phyloP scores from a whole-genome alignment of 257 asterid species.

The Solanum sejunctum region DNA sequence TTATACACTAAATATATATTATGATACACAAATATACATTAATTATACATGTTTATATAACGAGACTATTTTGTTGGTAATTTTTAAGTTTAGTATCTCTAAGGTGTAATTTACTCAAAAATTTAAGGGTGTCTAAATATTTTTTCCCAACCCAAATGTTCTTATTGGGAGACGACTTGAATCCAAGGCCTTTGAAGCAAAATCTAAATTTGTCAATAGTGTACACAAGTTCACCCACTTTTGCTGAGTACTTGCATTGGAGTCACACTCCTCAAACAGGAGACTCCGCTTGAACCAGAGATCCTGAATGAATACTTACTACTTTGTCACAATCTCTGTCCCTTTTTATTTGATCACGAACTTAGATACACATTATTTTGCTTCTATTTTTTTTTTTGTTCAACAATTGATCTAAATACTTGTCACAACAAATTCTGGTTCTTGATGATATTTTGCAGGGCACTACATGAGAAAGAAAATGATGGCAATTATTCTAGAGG shows the following conservation, averaged over 20 bases:
- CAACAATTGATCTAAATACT: neutral
- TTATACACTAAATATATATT: no score
- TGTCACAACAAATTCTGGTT: neutral
- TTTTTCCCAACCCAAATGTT: neutral
- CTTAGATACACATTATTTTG: neutral
- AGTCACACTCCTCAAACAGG: no score
- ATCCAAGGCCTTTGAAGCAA: neutral
- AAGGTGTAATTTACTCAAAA: no score
- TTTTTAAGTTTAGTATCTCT: no score
- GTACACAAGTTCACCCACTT: neutral
- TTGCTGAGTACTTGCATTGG: no score
- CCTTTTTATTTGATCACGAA: neutral
- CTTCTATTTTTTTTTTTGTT: neutral
- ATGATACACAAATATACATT: no score
- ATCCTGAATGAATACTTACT: neutral
- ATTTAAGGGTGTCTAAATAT: neutral
- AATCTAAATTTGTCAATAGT: neutral
- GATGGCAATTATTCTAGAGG: constrained; percentile 15
- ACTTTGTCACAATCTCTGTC: neutral
- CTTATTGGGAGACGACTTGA: neutral
- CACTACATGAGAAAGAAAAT: constrained; percentile 44
- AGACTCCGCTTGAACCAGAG: no score
- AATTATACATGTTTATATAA: no score
- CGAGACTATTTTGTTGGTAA: no score
- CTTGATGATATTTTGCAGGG: constrained; percentile 29